Evolutionary conservation across 208 protist genomes (phyloP), one percentile per base, ranked within the genome.

Genomic region (Leishmania tarentolae): DNA sequence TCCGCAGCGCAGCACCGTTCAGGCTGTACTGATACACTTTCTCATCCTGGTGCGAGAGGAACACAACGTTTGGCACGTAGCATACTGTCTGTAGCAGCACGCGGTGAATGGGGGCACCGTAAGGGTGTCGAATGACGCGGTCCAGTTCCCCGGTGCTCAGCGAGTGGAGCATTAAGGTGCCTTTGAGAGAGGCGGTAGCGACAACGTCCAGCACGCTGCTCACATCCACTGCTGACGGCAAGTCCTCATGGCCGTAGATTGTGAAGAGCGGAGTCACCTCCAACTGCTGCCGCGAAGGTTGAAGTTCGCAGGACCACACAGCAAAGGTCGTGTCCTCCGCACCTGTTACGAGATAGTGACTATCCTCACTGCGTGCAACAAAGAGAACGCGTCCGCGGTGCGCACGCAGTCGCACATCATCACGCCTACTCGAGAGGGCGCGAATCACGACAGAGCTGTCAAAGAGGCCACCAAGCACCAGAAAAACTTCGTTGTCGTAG

Each of bases 301-400:
- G 76, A 40, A 91, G 57, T 47, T 88, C 83, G 80, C 92, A 96
- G 37, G 78, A 85, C 94, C 95, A 98, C 28, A 98, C 90, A 75
- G 95, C 89, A 80, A 97, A 97, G 17, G 95, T 98, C 0, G 96
- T 98, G 83, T 98, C 96, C 89, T 95, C 90, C 15, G 91, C 85
- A 9, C 95, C 95, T 9, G 90, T 97, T 40, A 98, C 93, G 69
- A 98, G 78, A 85, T 92, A 96, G 65, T 83, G 84, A 70, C 91
- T 94, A 81, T 97, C 94, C 19, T 78, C 74, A 66, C 89, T 96
- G 63, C 87, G 82, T 11, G 90, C 88, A 15, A 98, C 84, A 37
- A 88, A 86, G 47, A 89, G 81, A 42, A 98, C 93, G 28, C 90
- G 92, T 28, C 90, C 94, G 75, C 88, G 86, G 79, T 98, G 96